Percentiles rank a stretch among this genome's conserved stretches.
Conservation (phyloP, 2,329 filamentous ascomycete species). For the Monosporascus cannonballus region DNA sequence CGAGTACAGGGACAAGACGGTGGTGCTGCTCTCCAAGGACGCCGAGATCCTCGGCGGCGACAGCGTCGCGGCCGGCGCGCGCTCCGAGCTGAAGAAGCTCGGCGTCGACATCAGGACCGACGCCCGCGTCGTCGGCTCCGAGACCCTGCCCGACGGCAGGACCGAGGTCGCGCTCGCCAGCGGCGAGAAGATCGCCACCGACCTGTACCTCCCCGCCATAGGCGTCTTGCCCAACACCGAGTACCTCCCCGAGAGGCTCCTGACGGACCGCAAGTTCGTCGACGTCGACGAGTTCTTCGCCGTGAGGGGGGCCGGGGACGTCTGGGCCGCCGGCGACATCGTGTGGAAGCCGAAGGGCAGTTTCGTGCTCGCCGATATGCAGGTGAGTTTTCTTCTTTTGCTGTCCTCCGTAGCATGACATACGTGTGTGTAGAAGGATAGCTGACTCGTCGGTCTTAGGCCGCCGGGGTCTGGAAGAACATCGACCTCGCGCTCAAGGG, state of each 20-base stretch:
- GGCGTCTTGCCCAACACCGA: constrained; percentile 50
- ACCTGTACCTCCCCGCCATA: constrained; percentile 51
- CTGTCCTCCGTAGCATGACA: not conserved
- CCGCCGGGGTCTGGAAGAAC: constrained; percentile 47
- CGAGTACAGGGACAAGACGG: constrained; percentile 43
- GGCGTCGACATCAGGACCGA: constrained; percentile 41
- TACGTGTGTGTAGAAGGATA: not conserved
- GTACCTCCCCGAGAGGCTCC: constrained; percentile 39
- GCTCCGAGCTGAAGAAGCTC: constrained; percentile 45
- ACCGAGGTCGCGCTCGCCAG: constrained; percentile 41
- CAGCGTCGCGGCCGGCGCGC: constrained; percentile 33
- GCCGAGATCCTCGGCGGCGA: constrained; percentile 39
- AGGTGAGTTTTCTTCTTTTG: constrained; percentile 27
- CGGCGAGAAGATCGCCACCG: constrained; percentile 43
- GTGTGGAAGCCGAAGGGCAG: constrained; percentile 42
- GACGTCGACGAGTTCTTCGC: constrained; percentile 45
- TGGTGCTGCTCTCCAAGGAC: constrained; percentile 40
- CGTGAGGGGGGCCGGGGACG: constrained; percentile 36
- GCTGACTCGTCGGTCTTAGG: constrained; percentile 22
- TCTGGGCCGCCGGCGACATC: constrained; percentile 51
- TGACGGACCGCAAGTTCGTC: constrained; percentile 39
- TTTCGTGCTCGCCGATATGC: constrained; percentile 41
- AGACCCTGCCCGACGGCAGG: constrained; percentile 33
- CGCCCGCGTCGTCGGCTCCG: constrained; percentile 33
- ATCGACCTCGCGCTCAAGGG: constrained; percentile 41